Conservation (phyloP, 225 moss, liverwort and hornwort species). For the Thuidium tamariscinum region DNA sequence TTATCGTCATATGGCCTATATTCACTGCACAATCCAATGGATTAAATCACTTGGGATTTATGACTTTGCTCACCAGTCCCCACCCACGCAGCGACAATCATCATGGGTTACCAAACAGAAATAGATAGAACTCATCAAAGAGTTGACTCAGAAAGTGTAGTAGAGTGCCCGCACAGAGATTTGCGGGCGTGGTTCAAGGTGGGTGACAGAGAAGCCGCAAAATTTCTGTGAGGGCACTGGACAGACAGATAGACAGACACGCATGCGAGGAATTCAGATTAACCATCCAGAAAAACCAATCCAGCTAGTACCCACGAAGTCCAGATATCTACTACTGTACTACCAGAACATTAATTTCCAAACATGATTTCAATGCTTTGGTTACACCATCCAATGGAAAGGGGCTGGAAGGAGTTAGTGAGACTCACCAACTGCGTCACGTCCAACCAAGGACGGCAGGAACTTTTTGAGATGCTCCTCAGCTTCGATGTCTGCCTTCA, state of each 20-base stretch:
- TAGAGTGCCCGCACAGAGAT: too few species aligned
- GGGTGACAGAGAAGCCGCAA: too few species aligned
- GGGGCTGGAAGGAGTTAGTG: background rate
- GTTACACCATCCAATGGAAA: background rate
- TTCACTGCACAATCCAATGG: slow-evolving; percentile 22
- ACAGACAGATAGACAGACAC: background rate
- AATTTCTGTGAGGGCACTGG: too few species aligned
- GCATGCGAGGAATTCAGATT: background rate
- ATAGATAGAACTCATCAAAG: background rate
- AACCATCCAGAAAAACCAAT: background rate
- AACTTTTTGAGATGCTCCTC: slow-evolving; percentile 39
- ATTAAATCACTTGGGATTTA: background rate
- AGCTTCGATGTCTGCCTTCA: slow-evolving; percentile 47
- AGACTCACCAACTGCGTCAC: slow-evolving; percentile 45
- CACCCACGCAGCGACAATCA: background rate
- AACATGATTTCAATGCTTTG: background rate
- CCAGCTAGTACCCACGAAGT: background rate
- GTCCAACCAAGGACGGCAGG: slow-evolving; percentile 37
- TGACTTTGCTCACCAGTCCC: background rate
- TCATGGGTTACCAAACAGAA: background rate
- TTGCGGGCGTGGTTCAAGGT: too few species aligned
- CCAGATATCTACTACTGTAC: background rate
- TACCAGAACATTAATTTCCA: background rate
- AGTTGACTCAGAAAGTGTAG: background rate
- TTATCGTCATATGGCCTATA: slow-evolving; percentile 36